phyloP scores from a whole-genome alignment of 2,329 filamentous ascomycete species.

The Rhexocercosporidium sp. region DNA sequence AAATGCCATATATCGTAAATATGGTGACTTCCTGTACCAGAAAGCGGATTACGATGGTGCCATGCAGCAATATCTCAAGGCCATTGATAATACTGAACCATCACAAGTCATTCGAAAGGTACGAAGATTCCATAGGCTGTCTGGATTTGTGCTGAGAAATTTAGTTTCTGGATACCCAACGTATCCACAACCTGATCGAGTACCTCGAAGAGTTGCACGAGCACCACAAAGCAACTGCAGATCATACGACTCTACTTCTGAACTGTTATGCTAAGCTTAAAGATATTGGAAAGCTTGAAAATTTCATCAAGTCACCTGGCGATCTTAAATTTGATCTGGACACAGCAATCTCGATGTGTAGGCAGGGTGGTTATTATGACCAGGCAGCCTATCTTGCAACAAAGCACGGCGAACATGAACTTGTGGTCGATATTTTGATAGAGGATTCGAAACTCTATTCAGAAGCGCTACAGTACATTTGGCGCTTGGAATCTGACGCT shows the following conservation, averaged over 20 bases:
- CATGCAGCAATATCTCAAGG: slow-evolving; percentile 98
- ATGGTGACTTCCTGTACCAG: slow-evolving; percentile 92
- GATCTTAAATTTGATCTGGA: slow-evolving; percentile 97
- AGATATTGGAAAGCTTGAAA: slow-evolving; percentile 93
- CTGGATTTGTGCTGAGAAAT: slow-evolving; percentile 38
- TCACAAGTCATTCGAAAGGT: slow-evolving; percentile 95
- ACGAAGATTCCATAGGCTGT: not conserved
- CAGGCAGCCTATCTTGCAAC: slow-evolving; percentile 95
- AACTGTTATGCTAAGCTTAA: slow-evolving; percentile 99
- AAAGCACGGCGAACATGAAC: slow-evolving; percentile 89
- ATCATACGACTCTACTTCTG: slow-evolving; percentile 91
- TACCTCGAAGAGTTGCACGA: slow-evolving; percentile 97
- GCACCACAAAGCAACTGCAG: slow-evolving; percentile 88
- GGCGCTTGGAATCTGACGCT: slow-evolving; percentile 78
- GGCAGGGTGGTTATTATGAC: slow-evolving; percentile 95
- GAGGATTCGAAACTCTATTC: slow-evolving; percentile 92
- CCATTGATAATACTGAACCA: slow-evolving; percentile 94
- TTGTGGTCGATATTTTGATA: slow-evolving; percentile 94
- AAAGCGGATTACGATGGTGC: slow-evolving; percentile 96
- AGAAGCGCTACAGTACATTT: slow-evolving; percentile 90
- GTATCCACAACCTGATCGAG: slow-evolving; percentile 96
- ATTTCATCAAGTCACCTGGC: slow-evolving; percentile 93
- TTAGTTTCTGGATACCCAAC: slow-evolving; percentile 92
- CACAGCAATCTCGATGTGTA: slow-evolving; percentile 95
- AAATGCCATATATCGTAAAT: slow-evolving; percentile 90